Conservation (phyloP, 2,329 filamentous ascomycete genomes). For the Cytospora piceae region DNA sequence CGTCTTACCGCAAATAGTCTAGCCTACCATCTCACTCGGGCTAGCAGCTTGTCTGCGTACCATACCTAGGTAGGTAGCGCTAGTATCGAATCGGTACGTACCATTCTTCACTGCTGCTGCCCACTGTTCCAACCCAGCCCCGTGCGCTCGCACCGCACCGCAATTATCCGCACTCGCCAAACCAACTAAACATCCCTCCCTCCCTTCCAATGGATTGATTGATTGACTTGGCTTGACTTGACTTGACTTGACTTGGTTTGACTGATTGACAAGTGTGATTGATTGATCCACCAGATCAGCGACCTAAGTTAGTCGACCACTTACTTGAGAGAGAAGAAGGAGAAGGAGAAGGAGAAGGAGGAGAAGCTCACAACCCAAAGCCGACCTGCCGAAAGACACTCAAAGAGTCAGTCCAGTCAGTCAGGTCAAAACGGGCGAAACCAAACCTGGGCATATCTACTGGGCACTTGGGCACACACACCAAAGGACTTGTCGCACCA, state of each 20-base stretch:
- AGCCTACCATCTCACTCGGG: background rate
- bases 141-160: slow-evolving; percentile 3
- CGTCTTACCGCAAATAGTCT: background rate
- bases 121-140: background rate
- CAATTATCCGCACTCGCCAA: slow-evolving; percentile 3
- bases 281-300: background rate
- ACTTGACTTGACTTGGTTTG: too few relatives aligned
- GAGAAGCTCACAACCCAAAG: too few relatives aligned
- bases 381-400: too few relatives aligned
- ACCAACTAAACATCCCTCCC: background rate
- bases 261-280: background rate
- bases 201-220: background rate
- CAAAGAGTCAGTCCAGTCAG: background rate
- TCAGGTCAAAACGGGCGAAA: background rate
- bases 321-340: background rate
- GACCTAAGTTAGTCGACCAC: background rate
- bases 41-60: too few relatives aligned
- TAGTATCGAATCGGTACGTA: background rate
- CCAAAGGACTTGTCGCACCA: background rate
- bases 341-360: too few relatives aligned
- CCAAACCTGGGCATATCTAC: background rate
- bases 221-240: too few relatives aligned
- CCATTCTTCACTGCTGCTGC: background rate
- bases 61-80: too few relatives aligned
- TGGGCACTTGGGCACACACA: background rate